These are phyloP conservation scores for Podospora fimiseda DNA, from an alignment of 495 filamentous ascomycete genomes.

Conservation along the genomic window DNA sequence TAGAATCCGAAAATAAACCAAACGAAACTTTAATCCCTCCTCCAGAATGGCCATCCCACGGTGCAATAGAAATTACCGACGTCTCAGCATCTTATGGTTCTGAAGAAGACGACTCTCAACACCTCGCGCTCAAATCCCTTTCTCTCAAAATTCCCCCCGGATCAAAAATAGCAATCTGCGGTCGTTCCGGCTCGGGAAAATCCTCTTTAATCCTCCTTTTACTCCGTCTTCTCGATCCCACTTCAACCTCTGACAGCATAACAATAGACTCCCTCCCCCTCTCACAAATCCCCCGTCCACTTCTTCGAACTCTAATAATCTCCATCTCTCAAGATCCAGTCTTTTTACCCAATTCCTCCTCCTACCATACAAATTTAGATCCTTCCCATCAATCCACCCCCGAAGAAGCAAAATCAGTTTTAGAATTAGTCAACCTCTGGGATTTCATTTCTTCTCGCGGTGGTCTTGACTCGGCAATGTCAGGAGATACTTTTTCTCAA, in stretches of 20 bases:
- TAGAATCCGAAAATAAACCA: slow-evolving; percentile 14
- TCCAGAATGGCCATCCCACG: slow-evolving; percentile 19
- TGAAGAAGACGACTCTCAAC: slow-evolving; percentile 9
- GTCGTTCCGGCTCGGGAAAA: slow-evolving; percentile 53
- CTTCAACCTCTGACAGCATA: slow-evolving; percentile 41
- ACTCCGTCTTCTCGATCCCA: slow-evolving; percentile 83
- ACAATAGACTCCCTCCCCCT: slow-evolving; percentile 20
- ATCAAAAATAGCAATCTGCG: slow-evolving; percentile 22
- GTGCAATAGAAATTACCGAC: slow-evolving; percentile 16
- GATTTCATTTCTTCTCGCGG: slow-evolving; percentile 44
- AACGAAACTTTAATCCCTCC: slow-evolving; percentile 19
- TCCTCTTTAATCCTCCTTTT: slow-evolving; percentile 83
- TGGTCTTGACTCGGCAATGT: slow-evolving; percentile 46
- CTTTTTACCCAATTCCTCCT: slow-evolving; percentile 45
- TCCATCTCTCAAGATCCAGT: slow-evolving; percentile 52
- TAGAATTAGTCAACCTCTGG: slow-evolving; percentile 46
- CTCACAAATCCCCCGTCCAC: slow-evolving; percentile 8
- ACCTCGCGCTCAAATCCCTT: slow-evolving; percentile 18
- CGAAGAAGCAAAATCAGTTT: slow-evolving; percentile 37
- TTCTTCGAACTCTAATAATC: slow-evolving; percentile 20
- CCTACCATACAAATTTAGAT: slow-evolving; percentile 38
- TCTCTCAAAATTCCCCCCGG: slow-evolving; percentile 16
- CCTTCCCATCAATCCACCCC: slow-evolving; percentile 27
- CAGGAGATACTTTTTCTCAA: slow-evolving; percentile 46
- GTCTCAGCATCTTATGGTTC: slow-evolving; percentile 24